phyloP scores from a whole-genome alignment of 2,329 filamentous ascomycete species.

The Fusarium pilosicola region DNA sequence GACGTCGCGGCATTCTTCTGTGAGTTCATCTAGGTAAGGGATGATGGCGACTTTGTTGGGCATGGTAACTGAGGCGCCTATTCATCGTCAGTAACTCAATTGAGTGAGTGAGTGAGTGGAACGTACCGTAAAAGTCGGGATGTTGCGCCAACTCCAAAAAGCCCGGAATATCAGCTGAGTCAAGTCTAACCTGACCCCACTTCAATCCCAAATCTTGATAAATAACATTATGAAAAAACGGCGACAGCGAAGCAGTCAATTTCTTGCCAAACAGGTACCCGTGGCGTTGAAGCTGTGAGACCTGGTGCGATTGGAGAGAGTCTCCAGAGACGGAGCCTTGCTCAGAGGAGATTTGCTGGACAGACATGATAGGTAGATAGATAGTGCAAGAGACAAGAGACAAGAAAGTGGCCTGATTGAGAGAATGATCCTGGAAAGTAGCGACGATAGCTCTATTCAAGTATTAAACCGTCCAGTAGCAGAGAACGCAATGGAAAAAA shows the following conservation, averaged over 20 bases:
- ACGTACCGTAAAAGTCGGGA: constrained; percentile 69
- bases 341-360: constrained; percentile 10
- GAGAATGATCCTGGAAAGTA: background rate
- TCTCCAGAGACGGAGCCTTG: constrained; percentile 33
- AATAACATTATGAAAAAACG: constrained; percentile 63
- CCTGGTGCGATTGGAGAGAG: constrained; percentile 36
- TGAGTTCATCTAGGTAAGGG: constrained; percentile 76
- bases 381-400: background rate
- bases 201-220: constrained; percentile 61
- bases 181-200: constrained; percentile 64
- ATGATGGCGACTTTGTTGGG: constrained; percentile 84
- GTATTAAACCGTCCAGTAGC: constrained; percentile 24
- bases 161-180: constrained; percentile 59
- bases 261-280: constrained; percentile 69
- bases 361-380: constrained; percentile 31
- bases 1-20: constrained; percentile 75
- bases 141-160: constrained; percentile 64
- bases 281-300: constrained; percentile 53
- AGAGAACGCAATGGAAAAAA: constrained; percentile 13
- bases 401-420: constrained; percentile 1
- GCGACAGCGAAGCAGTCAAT: constrained; percentile 64
- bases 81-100: background rate
- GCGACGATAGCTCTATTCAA: constrained; percentile 13
- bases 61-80: constrained; percentile 81
- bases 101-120: background rate